Evolutionary conservation across 352 stramenopile genomes (phyloP), one percentile per base, ranked within the genome.

Genomic region (Phytophthora palmivora): DNA sequence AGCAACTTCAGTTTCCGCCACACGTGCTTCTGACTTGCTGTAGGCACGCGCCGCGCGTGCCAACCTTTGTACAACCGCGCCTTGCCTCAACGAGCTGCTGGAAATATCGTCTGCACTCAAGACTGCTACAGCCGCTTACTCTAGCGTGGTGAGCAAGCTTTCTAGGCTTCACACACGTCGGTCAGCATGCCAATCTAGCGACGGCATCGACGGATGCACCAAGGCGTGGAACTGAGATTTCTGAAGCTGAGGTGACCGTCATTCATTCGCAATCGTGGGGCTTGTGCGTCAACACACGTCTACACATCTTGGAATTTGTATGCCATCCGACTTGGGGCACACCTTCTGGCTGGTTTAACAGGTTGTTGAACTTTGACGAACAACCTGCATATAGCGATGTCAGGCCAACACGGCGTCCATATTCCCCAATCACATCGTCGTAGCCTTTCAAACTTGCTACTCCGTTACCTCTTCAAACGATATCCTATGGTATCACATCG

Each of bases 261-360:
- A 61, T 61, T 67, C 57, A 14, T 32, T 3, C 38, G 38, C 38
- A 18, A 26, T 9, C 10, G 19, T 28, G 15, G 34, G 8, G 8
- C 4, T 49, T 21, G 12, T 39, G 49, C 38, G 38, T 34, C 57
- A 45, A 42, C 22, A 26, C 10, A 14, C 26, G 16, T 28, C 26
- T 33, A 18, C 9, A 18, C 41, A 49, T 50, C 59, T 56, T 62
- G 50, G 28, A 22, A 22, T 67, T 67, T 67, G 58, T 67, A 67
- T 67, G 59, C 49, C 48, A 38, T 10, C 1, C 2, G 22, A n/a
- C n/a, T n/a, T 18, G 12, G 16, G 39, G 38, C 15, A n/a, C 18
- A 55, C 19, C 26, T 32, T 32, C 26, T 4, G 30, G 30, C 19
- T 62, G 43, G 59, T 63, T 63, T 67, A 67, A 67, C 59, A 67